phyloP scores from a whole-genome alignment of 2,329 filamentous ascomycete genomes.

The Diaporthe eres region DNA sequence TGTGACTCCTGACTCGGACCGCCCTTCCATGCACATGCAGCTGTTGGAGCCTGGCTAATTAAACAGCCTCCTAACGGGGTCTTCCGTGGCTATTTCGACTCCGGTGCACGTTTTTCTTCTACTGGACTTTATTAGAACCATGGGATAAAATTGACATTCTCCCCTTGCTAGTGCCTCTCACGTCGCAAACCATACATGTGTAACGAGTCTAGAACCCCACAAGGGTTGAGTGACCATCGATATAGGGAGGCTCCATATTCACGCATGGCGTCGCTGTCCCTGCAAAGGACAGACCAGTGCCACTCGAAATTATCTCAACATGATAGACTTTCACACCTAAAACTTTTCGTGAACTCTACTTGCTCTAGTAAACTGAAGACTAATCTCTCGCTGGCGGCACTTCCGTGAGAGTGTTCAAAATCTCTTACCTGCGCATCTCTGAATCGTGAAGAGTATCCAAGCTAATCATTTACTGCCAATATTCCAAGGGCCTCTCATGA shows the following conservation, averaged over 20 bases:
- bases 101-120: background rate
- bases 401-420: background rate
- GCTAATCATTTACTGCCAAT: too few relatives aligned
- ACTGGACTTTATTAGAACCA: background rate
- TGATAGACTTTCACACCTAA: background rate
- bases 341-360: too few relatives aligned
- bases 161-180: too few relatives aligned
- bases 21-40: background rate
- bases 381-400: background rate
- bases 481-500: too few relatives aligned
- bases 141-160: too few relatives aligned
- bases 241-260: background rate
- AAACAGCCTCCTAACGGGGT: background rate
- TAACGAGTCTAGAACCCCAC: too few relatives aligned
- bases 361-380: background rate
- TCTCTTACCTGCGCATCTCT: too few relatives aligned
- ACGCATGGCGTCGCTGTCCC: background rate
- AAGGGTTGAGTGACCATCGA: background rate
- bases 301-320: background rate
- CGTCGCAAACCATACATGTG: too few relatives aligned
- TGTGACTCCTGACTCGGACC: conserved; percentile 10
- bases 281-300: background rate
- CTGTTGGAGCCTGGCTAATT: background rate
- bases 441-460: too few relatives aligned
- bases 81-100: background rate